A percentile compares a stretch with the other conserved stretches of the same genome.
These are phyloP conservation scores for Oryza meridionalis DNA, from an alignment of 176 grass and related monocot species.

Conservation along the genomic window DNA sequence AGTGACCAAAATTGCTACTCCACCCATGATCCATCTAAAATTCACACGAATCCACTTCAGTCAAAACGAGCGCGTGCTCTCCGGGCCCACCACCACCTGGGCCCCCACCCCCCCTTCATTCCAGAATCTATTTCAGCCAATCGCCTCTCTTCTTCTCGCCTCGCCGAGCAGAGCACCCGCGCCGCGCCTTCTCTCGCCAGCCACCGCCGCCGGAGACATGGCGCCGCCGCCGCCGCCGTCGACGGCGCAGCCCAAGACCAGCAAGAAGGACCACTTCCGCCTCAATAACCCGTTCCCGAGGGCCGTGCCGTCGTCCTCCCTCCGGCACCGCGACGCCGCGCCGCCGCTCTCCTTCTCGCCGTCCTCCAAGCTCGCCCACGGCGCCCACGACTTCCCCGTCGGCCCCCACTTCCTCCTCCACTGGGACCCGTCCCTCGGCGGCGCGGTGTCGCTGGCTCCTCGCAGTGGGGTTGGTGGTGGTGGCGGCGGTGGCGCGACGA, in stretches of 20 bases:
- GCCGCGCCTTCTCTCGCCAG: not conserved
- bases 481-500: not conserved
- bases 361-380: conserved; percentile 59
- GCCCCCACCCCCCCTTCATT: conserved; percentile 28
- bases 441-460: conserved; percentile 24
- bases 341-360: conserved; percentile 54
- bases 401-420: conserved; percentile 60
- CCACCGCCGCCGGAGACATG: conserved; percentile 36
- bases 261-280: conserved; percentile 67
- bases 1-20: no score
- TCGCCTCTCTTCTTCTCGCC: not conserved
- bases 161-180: conserved; percentile 14
- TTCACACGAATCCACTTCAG: not conserved
- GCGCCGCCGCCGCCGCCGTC: conserved; percentile 33
- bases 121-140: conserved; percentile 74
- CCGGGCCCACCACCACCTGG: conserved; percentile 29
- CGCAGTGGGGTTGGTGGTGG: not conserved
- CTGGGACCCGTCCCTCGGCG: conserved; percentile 59
- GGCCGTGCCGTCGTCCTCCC: conserved; percentile 44
- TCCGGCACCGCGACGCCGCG: conserved; percentile 36
- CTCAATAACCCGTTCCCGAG: conserved; percentile 86
- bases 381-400: conserved; percentile 50
- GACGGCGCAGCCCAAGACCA: conserved; percentile 31
- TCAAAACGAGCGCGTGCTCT: conserved; percentile 26
- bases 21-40: no score